Evolutionary conservation across 2,329 filamentous ascomycete genomes (phyloP).

Genomic region (Aspergillus aculeatinus): DNA sequence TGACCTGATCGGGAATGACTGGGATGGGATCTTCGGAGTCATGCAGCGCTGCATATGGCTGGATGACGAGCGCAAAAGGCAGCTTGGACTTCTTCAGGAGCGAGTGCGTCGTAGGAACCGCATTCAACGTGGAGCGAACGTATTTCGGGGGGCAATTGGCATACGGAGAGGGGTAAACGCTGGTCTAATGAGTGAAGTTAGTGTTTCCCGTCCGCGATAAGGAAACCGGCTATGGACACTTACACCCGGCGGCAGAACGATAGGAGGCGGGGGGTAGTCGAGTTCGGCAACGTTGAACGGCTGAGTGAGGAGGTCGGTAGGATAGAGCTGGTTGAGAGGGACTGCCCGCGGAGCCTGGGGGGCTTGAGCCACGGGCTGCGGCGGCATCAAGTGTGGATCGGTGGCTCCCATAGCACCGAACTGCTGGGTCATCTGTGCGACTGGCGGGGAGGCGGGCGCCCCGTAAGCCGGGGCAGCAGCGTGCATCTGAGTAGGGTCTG

Average conservation of each 20-base stretch:
- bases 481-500: conserved; percentile 51
- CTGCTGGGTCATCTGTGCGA: conserved; percentile 74
- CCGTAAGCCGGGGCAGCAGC: conserved; percentile 67
- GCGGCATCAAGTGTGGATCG: conserved; percentile 54
- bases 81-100: conserved; percentile 95
- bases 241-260: conserved; percentile 89
- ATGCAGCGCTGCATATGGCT: conserved; percentile 89
- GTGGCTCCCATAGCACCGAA: conserved; percentile 76
- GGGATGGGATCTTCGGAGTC: conserved; percentile 89
- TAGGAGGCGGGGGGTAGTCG: conserved; percentile 85
- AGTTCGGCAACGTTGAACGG: conserved; percentile 93
- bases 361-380: conserved; percentile 27
- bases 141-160: conserved; percentile 94
- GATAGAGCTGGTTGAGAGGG: conserved; percentile 81
- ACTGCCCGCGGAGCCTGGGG: conserved; percentile 51
- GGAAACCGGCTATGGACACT: conserved; percentile 40
- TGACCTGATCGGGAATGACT: conserved; percentile 93
- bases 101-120: conserved; percentile 86
- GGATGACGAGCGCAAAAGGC: conserved; percentile 92
- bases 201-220: conserved; percentile 22
- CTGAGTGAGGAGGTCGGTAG: conserved; percentile 86
- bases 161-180: conserved; percentile 84
- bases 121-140: conserved; percentile 91
- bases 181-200: conserved; percentile 62
- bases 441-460: conserved; percentile 54